A percentile compares a stretch with the other conserved stretches of the same genome.
Conservation (phyloP, 768 basidiomycete genomes). For the Boletus fagicola region DNA sequence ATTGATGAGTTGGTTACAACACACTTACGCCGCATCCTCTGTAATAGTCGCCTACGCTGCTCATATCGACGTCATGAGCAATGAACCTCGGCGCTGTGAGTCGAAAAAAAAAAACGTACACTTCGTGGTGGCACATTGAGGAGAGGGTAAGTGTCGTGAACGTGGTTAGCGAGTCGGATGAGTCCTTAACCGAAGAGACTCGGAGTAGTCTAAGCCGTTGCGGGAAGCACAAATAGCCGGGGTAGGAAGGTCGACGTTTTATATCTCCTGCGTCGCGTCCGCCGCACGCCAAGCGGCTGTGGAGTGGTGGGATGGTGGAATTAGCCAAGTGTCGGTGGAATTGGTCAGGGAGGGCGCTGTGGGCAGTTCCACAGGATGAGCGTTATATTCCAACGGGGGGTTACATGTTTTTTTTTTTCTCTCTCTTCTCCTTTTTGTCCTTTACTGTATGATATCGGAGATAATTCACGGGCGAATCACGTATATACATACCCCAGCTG, state of each 20-base stretch:
- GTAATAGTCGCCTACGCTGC: slow-evolving; percentile 38
- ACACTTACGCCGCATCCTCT: slow-evolving; percentile 36
- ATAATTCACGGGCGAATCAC: slow-evolving; percentile 4
- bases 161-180: background rate
- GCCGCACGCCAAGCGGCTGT: slow-evolving; percentile 9
- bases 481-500: slow-evolving; percentile 28
- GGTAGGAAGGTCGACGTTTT: background rate
- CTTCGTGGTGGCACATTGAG: slow-evolving; percentile 38
- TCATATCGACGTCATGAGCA: slow-evolving; percentile 1
- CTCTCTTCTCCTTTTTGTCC: background rate
- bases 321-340: background rate
- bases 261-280: slow-evolving; percentile 10
- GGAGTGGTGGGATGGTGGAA: slow-evolving; percentile 13
- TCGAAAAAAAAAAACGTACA: slow-evolving; percentile 24
- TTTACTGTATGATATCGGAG: background rate
- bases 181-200: background rate
- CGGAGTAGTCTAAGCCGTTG: background rate
- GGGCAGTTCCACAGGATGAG: background rate
- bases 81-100: background rate
- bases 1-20: background rate
- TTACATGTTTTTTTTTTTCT: background rate
- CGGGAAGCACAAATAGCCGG: background rate
- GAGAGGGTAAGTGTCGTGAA: background rate
- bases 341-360: background rate
- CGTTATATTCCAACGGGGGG: background rate